Evolutionary conservation across 352 stramenopile genomes (phyloP).

Genomic region (Peronosclerospora sorghi): DNA sequence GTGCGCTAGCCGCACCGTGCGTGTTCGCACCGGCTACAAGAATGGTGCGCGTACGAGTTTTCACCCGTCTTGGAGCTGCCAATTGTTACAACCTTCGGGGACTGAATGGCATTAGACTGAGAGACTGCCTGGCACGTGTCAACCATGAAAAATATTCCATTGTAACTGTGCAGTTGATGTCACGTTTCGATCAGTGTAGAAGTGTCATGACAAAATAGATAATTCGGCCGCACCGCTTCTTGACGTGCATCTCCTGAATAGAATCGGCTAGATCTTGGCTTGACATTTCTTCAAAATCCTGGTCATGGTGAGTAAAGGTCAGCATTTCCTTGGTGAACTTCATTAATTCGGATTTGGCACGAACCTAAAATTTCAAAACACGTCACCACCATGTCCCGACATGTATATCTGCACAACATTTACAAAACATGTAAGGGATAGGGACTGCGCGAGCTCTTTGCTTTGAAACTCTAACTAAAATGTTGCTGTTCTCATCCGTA

Average conservation of each 20-base stretch:
- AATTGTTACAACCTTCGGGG: conserved; percentile 88
- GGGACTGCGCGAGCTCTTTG: background rate
- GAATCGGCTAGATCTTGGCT: conserved; percentile 88
- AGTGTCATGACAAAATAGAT: no score
- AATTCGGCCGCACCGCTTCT: conserved; percentile 84
- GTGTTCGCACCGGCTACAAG: no score
- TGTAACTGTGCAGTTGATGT: conserved; percentile 51
- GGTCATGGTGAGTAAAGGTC: no score
- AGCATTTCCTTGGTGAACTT: conserved; percentile 1
- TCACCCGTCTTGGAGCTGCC: conserved; percentile 87
- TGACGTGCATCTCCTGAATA: conserved; percentile 91
- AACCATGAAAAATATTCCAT: conserved; percentile 95
- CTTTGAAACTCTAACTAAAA: background rate
- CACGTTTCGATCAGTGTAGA: no score
- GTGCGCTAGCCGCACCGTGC: no score
- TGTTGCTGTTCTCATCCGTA: no score
- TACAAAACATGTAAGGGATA: conserved; percentile 8
- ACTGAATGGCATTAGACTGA: no score
- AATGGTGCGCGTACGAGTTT: conserved; percentile 93
- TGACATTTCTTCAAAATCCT: conserved; percentile 94
- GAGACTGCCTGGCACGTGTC: conserved; percentile 96
- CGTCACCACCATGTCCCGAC: no score
- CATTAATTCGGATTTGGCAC: no score
- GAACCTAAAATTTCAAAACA: no score
- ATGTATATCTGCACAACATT: no score